Percentiles rank a stretch among this genome's conserved stretches.
phyloP scores from a whole-genome alignment of 2,329 filamentous ascomycete species.

The Diplodia sapinea region DNA sequence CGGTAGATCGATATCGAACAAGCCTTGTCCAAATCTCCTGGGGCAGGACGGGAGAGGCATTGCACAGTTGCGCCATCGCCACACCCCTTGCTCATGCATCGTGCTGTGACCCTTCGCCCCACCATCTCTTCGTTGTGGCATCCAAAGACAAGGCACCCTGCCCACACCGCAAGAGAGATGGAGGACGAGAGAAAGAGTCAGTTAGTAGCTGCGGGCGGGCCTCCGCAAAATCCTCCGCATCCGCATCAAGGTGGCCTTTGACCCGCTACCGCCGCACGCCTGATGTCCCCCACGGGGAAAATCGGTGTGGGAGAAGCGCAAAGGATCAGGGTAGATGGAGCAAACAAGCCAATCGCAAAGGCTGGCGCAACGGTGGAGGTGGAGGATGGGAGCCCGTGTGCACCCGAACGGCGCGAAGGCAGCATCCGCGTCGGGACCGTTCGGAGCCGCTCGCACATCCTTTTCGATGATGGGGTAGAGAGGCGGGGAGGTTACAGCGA shows the following conservation, averaged over 20 bases:
- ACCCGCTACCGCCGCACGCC: not conserved
- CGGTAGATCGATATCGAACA: not conserved
- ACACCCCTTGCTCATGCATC: not conserved
- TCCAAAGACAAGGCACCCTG: not conserved
- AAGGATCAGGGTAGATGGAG: not conserved
- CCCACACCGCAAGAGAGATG: conserved; percentile 1
- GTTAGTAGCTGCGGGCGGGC: not conserved
- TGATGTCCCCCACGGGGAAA: conserved; percentile 17
- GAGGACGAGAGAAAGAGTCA: not conserved
- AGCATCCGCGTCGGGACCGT: conserved; percentile 10
- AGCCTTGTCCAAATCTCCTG: not conserved
- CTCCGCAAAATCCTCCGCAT: conserved; percentile 18
- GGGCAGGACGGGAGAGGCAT: not conserved
- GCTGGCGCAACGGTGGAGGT: not conserved
- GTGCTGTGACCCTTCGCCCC: conserved; percentile 1
- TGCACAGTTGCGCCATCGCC: not conserved
- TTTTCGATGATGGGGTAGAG: not conserved
- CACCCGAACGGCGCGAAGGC: not conserved
- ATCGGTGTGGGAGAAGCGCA: not conserved
- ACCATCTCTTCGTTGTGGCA: not conserved
- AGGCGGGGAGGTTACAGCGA: not conserved
- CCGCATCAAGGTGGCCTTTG: not conserved
- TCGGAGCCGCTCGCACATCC: conserved; percentile 20
- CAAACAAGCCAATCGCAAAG: not conserved
- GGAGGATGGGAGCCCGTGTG: conserved; percentile 1